A percentile compares a stretch with the other conserved stretches of the same genome.
Conservation (phyloP, 2,329 filamentous ascomycete genomes). For the Blastomyces gilchristii region DNA sequence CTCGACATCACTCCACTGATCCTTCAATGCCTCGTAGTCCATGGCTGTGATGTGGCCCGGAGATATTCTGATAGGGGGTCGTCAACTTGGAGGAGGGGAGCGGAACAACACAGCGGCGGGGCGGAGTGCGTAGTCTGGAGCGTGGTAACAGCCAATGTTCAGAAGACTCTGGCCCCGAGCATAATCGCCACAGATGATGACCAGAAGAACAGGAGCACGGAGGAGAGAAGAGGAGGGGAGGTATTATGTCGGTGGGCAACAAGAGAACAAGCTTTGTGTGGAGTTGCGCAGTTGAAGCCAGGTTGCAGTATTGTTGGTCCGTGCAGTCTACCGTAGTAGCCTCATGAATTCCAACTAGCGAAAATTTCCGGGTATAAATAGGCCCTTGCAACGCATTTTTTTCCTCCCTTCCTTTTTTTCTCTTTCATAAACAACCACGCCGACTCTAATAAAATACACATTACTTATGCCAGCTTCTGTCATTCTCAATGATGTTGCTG, state of each 20-base stretch:
- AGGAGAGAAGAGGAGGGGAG: background rate
- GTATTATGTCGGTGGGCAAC: background rate
- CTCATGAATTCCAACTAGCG: constrained; percentile 7
- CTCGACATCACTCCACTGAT: constrained; percentile 93
- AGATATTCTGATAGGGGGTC: constrained; percentile 11
- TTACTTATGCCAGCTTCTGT: constrained; percentile 50
- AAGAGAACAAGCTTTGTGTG: constrained; percentile 15
- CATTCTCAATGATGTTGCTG: constrained; percentile 43
- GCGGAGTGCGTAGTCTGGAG: background rate
- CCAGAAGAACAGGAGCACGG: constrained; percentile 12
- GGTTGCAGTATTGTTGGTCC: constrained; percentile 35
- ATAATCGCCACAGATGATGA: constrained; percentile 25
- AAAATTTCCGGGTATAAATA: constrained; percentile 17
- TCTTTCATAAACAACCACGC: constrained; percentile 37
- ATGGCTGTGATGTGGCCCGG: constrained; percentile 40
- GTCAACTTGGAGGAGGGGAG: constrained; percentile 9
- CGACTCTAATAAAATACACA: constrained; percentile 44
- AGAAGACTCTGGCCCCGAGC: constrained; percentile 20
- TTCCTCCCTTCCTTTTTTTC: constrained; percentile 30
- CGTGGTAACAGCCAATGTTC: constrained; percentile 10
- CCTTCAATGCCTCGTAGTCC: constrained; percentile 90
- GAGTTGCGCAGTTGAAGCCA: constrained; percentile 30
- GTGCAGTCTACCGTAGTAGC: constrained; percentile 29
- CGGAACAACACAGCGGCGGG: background rate
- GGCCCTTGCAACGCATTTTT: constrained; percentile 10